Evolutionary conservation across 2,329 filamentous ascomycete genomes (phyloP).

Genomic region (Purpureocillium takamizusanense): DNA sequence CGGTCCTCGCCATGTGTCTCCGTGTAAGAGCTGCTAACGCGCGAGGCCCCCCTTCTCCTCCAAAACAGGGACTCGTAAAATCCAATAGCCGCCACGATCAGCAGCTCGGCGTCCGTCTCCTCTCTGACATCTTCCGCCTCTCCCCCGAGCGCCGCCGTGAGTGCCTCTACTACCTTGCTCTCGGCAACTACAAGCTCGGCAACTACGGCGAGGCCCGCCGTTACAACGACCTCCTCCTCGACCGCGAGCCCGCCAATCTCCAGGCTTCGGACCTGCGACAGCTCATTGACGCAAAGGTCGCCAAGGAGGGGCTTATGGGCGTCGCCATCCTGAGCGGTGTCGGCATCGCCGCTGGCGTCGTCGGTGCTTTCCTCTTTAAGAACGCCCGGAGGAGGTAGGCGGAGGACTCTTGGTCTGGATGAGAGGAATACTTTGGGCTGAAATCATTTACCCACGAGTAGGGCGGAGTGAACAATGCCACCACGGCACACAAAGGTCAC

Average conservation of each 20-base stretch:
- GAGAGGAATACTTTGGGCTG: too few species aligned
- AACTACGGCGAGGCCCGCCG: slow-evolving; percentile 92
- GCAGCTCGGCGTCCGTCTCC: slow-evolving; percentile 85
- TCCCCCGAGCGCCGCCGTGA: slow-evolving; percentile 89
- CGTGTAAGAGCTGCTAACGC: too few species aligned
- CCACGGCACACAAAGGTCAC: too few species aligned
- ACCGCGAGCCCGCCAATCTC: slow-evolving; percentile 84
- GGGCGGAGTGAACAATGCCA: too few species aligned
- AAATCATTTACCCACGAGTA: too few species aligned
- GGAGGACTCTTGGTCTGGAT: background rate
- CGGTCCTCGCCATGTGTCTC: too few species aligned
- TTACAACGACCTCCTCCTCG: slow-evolving; percentile 88
- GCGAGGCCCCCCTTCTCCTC: too few species aligned
- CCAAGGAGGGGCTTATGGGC: slow-evolving; percentile 86
- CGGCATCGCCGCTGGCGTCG: slow-evolving; percentile 84
- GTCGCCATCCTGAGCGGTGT: slow-evolving; percentile 92
- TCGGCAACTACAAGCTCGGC: slow-evolving; percentile 96
- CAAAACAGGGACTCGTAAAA: slow-evolving; percentile 78
- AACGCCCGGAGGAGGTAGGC: slow-evolving; percentile 54
- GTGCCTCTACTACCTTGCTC: slow-evolving; percentile 94
- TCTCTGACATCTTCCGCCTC: slow-evolving; percentile 93
- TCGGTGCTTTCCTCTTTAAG: slow-evolving; percentile 78
- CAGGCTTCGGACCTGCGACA: slow-evolving; percentile 80
- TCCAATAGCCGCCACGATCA: slow-evolving; percentile 77
- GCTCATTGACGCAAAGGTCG: slow-evolving; percentile 92